Evolutionary conservation across 176 grass and related monocot species (phyloP), one percentile per base, ranked within the genome.

Genomic region (Puya raimondii): DNA sequence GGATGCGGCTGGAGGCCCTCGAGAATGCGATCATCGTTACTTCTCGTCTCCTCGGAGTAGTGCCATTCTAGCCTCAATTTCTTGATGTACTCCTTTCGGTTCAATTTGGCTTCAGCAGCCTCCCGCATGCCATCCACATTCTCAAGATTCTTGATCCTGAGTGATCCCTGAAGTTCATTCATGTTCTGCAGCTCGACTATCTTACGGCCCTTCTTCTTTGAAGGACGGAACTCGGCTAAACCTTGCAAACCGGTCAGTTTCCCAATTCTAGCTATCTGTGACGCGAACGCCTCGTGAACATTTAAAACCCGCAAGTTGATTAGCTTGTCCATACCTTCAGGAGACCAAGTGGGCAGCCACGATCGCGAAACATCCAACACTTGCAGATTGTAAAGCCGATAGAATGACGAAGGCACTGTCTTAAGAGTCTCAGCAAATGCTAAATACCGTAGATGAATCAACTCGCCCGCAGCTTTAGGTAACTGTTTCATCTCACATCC

Each of bases 381-480:
- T 10, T 20, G 2, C 1, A 87, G 50, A 75, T 90, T 80, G 74
- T 78, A 78, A 68, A 90, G 80, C 54, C 23, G 65, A 76, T 2
- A 2, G 49, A 90, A 15, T 53, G 76, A 67, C 54, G 49, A 64
- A 53, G 74, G 18, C 47, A 79, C 68, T 68, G 69, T 47, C 56
- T 20, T 71, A 16, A 75, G 76, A 57, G 71, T 57, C 49, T 72
- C 58, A 59, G 56, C 5, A 42, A 87, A 66, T 63, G 84, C 64
- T 1, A 90, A 56, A 79, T 86, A 83, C 0, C 87, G 76, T 66
- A 90, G 69, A 64, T 90, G 83, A 53, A 77, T 80, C 14, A 80
- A 63, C 18, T 22, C 16, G 47, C 67, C 47, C 26, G 82, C 58
- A 53, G 80, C 65, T 70, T 61, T 57, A 11, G 87, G 80, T 9